Base-by-base conservation (phyloP, 352 stramenopile species). In the Phytophthora kernoviae region DNA sequence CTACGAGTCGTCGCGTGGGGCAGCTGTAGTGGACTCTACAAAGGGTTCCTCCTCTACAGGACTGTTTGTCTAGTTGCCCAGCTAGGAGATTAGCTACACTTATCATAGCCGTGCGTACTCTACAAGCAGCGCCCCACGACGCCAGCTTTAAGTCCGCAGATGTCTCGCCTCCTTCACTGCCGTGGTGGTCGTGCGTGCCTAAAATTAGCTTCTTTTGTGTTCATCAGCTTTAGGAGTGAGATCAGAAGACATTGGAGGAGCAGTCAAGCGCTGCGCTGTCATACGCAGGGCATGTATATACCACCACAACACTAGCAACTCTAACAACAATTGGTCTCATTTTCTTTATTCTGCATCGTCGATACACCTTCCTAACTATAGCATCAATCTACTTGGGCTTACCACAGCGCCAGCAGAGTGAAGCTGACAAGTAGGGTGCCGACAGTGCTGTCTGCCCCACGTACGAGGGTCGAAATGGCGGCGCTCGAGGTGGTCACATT, bases 11-110 rank as follows among this genome's bases (percentile, higher is more conserved):
- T 51, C 60, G 11, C 65, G 61, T 44, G 66, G 57, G 27, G 54
- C 55, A 36, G 54, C 41, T 14, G 49, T 73, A 30, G 66, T 73
- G 45, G 62, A 79, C 39, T 73, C 70, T 4, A 73, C 66, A 10
- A 75, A 69, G 53, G 70, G 64, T 53, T 73, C 70, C 11, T 70
- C 54, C 12, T 75, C 70, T 21, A 68, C 62, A 21, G 70, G 70
- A 15, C 62, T 78, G 7, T 78, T 78, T 32, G 65, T 75, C 44
- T 78, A 78, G 65, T 46, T 67, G 24, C 18, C 41, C n/a, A 51
- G 22, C 12, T 21, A n/a, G 7, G 24, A 56, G 34, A 21, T 54
- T 60, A 58, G 55, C 54, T 61, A 70, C 48, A 64, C 60, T 30
- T 59, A 68, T 69, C 61, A 63, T 63, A 26, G 57, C 46, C 33